phyloP scores from a whole-genome alignment of 2,329 filamentous ascomycete genomes.

The Claviceps africana region DNA sequence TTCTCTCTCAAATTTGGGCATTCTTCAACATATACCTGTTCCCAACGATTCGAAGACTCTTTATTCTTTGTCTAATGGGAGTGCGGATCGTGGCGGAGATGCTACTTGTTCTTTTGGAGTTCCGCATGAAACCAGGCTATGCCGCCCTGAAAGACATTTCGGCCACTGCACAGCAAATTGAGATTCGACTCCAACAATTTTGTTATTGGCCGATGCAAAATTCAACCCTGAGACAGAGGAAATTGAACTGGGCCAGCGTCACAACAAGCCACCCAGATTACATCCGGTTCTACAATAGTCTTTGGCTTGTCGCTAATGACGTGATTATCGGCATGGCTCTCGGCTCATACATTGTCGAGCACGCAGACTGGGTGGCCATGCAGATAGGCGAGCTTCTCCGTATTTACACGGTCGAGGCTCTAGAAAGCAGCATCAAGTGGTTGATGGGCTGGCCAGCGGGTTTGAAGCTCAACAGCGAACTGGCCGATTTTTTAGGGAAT shows the following conservation, averaged over 20 bases:
- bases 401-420: constrained; percentile 73
- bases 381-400: constrained; percentile 64
- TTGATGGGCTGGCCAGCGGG: constrained; percentile 92
- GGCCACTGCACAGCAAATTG: constrained; percentile 90
- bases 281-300: constrained; percentile 95
- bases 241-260: constrained; percentile 88
- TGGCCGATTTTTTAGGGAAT: constrained; percentile 87
- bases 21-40: constrained; percentile 62
- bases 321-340: constrained; percentile 96
- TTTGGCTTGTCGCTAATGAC: constrained; percentile 97
- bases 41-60: constrained; percentile 57
- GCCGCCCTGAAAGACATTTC: constrained; percentile 90
- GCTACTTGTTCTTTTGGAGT: constrained; percentile 68
- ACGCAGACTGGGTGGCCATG: constrained; percentile 68
- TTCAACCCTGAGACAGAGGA: constrained; percentile 73
- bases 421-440: constrained; percentile 85
- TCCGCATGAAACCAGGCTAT: constrained; percentile 61
- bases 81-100: constrained; percentile 73
- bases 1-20: constrained; percentile 55
- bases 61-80: constrained; percentile 64
- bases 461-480: constrained; percentile 84
- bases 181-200: constrained; percentile 93
- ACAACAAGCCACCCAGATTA: constrained; percentile 94
- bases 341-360: constrained; percentile 94
- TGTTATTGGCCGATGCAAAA: constrained; percentile 99